These are phyloP conservation scores for Hibiscus tridactylites DNA, from an alignment of 345 rosid species.

Conservation along the genomic window DNA sequence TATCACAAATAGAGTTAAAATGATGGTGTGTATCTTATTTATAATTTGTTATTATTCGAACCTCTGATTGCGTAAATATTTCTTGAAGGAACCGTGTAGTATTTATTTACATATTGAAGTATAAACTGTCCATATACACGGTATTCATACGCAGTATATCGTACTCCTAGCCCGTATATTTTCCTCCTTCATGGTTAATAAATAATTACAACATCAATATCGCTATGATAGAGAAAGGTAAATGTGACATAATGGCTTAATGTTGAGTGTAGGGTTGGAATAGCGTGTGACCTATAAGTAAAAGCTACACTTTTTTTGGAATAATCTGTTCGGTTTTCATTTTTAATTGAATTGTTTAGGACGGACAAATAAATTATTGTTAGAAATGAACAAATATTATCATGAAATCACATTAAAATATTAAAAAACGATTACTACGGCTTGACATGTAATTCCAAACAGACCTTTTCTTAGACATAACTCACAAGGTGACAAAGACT, in stretches of 20 bases:
- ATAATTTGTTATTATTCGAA: too few relatives aligned
- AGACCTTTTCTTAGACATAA: constrained; percentile 12
- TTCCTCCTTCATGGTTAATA: not conserved
- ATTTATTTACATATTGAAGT: too few relatives aligned
- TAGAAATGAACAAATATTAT: too few relatives aligned
- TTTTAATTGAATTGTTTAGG: too few relatives aligned
- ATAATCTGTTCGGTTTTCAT: too few relatives aligned
- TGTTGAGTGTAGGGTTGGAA: not conserved
- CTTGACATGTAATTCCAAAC: not conserved
- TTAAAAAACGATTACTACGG: too few relatives aligned
- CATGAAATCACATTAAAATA: too few relatives aligned
- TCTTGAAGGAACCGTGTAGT: not conserved
- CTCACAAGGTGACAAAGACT: constrained; percentile 8
- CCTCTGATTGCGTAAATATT: too few relatives aligned
- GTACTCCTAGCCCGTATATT: not conserved
- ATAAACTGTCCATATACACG: not conserved
- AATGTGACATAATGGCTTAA: not conserved
- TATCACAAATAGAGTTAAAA: too few relatives aligned
- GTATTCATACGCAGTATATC: not conserved
- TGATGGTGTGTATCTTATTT: too few relatives aligned
- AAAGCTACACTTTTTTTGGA: not conserved
- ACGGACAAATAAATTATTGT: too few relatives aligned
- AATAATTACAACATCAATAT: not conserved
- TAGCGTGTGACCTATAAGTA: not conserved
- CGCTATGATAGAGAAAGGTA: not conserved